Base-by-base conservation (phyloP, 2,329 filamentous ascomycete species). In the Dendryphion nanum region DNA sequence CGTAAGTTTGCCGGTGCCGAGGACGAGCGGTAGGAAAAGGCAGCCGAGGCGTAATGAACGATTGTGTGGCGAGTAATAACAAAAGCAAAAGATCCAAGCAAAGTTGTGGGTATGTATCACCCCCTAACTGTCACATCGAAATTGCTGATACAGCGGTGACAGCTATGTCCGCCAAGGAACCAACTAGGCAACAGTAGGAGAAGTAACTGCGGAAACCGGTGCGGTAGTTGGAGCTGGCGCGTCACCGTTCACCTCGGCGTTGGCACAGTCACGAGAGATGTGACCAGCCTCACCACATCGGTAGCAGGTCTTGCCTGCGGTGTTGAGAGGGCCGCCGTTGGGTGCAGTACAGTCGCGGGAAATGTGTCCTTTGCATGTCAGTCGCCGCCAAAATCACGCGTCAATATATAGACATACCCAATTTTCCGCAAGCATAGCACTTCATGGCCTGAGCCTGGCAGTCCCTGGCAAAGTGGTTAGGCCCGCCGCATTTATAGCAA, bases 391-490 rank as follows among this genome's bases (percentile, higher is more conserved):
- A 10, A 26, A 26, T 26, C 3, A 26, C n/a, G 14, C 23, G 8
- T 4, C 21, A 4, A 15, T 15, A 18, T 12, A 23, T n/a, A n/a
- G n/a, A 47, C 47, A 38, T 30, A 57, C 55, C 57, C 38, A 95
- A 82, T 76, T 95, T 95, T 66, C 90, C 90, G 66, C 90, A 96
- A 52, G 90, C 90, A 63, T 95, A 96, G 78, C 90, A 96, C 76
- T 96, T 96, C 89, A 95, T 95, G 48, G 89, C 88, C 71, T 95
- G 89, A 54, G 93, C 90, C 76, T 97, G 93, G 78, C 93, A 98
- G 63, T 98, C 93, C 51, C 93, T 86, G 50, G 93, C 93, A 65
- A 95, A 98, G 74, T 98, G 93, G 78, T 98, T 98, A 43, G 93
- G 93, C 21, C 91, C 81, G 55, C 81, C 81, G 52, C 81, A 84